These are phyloP conservation scores for Fusarium falciforme DNA, from an alignment of 2,329 filamentous ascomycete genomes.

Conservation along the genomic window DNA sequence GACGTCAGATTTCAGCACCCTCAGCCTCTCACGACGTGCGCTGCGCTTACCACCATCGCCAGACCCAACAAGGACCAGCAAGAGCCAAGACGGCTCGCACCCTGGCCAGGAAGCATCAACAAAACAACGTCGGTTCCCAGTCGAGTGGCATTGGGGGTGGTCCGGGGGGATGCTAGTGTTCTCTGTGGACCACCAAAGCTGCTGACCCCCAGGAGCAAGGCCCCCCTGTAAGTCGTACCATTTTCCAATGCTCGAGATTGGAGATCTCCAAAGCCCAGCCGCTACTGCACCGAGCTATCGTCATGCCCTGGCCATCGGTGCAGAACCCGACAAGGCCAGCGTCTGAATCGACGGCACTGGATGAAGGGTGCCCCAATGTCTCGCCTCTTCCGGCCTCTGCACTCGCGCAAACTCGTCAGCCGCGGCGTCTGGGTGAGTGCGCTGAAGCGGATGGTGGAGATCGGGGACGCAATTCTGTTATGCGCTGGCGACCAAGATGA, in stretches of 20 bases:
- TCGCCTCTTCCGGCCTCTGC: constrained; percentile 24
- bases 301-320: constrained; percentile 40
- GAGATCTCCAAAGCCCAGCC: constrained; percentile 44
- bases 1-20: neutral
- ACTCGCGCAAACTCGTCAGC: neutral
- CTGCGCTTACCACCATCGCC: constrained; percentile 6
- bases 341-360: constrained; percentile 28
- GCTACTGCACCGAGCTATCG: constrained; percentile 43
- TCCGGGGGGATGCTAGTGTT: constrained; percentile 29
- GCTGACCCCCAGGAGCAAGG: constrained; percentile 36
- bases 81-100: constrained; percentile 15
- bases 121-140: constrained; percentile 27
- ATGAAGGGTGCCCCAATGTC: constrained; percentile 27
- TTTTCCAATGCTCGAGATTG: constrained; percentile 44
- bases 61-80: constrained; percentile 2
- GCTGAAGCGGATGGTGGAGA: constrained; percentile 1
- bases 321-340: constrained; percentile 30
- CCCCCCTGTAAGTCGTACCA: constrained; percentile 43
- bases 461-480: neutral
- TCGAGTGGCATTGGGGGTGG: constrained; percentile 36
- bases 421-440: neutral
- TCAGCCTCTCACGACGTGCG: constrained; percentile 9
- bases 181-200: constrained; percentile 32
- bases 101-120: constrained; percentile 14
- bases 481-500: constrained; percentile 13